A percentile compares a stretch with the other conserved stretches of the same genome.
Evolutionary conservation across 164 flowering plant genomes (phyloP).

Genomic region (Euptelea pleiosperma): DNA sequence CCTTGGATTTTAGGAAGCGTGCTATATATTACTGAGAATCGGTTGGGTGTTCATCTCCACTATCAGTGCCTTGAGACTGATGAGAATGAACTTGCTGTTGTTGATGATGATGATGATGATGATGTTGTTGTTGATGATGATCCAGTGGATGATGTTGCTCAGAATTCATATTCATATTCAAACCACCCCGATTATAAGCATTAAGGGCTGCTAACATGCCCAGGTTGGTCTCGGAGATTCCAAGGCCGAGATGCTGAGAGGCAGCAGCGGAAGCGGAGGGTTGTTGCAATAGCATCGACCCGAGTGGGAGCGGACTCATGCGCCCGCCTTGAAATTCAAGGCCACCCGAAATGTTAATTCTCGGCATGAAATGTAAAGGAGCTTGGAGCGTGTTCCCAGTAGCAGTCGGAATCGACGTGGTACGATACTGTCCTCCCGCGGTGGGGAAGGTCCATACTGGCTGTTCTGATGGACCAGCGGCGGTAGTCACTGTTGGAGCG

Average conservation of each 20-base stretch:
- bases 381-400: conserved; percentile 38
- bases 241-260: conserved; percentile 57
- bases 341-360: conserved; percentile 47
- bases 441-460: conserved; percentile 68
- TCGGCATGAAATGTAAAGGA: conserved; percentile 60
- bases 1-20: background rate
- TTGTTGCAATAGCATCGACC: conserved; percentile 60
- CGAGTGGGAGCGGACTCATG: conserved; percentile 43
- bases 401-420: conserved; percentile 10
- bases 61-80: conserved; percentile 43
- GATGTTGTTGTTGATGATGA: conserved; percentile 43
- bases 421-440: conserved; percentile 22
- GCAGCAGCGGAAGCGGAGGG: conserved; percentile 24
- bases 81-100: conserved; percentile 27
- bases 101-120: conserved; percentile 46
- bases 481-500: conserved; percentile 12
- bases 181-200: conserved; percentile 39
- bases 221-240: conserved; percentile 56
- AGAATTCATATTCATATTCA: conserved; percentile 46
- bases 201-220: conserved; percentile 82
- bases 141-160: conserved; percentile 46
- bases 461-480: conserved; percentile 29
- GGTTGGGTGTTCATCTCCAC: conserved; percentile 56
- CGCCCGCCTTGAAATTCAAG: conserved; percentile 46
- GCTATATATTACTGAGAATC: conserved; percentile 40